phyloP scores from a whole-genome alignment of 495 filamentous ascomycete genomes.

The Daldinia caldariorum region DNA sequence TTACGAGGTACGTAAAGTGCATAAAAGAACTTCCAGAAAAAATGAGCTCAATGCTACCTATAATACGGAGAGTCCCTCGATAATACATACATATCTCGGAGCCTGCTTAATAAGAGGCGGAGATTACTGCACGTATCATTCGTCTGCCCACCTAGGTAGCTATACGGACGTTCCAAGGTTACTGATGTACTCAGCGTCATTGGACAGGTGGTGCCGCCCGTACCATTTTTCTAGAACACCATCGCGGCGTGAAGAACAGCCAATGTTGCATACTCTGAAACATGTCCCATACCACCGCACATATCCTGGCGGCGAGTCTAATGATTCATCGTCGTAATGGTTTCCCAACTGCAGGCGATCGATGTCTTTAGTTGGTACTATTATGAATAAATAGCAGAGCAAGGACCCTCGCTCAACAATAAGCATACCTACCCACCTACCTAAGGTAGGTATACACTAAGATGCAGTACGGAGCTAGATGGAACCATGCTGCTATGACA shows the following conservation, averaged over 20 bases:
- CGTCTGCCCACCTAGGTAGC: background rate
- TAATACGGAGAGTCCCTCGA: conserved; percentile 13
- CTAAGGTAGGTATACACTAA: background rate
- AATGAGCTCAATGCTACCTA: conserved; percentile 26
- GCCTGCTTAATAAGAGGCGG: conserved; percentile 19
- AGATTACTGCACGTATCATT: conserved; percentile 12
- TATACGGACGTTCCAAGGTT: too few relatives aligned
- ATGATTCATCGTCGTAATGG: conserved; percentile 12
- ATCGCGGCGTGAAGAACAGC: conserved; percentile 29
- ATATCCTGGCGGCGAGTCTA: conserved; percentile 12
- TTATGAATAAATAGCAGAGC: background rate
- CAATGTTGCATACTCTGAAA: conserved; percentile 42
- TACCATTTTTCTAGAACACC: conserved; percentile 40
- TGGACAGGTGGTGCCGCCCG: background rate
- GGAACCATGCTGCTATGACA: conserved; percentile 2
- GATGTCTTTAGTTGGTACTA: conserved; percentile 5
- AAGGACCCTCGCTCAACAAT: conserved; percentile 4
- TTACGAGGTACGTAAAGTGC: conserved; percentile 20
- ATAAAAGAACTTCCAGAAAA: background rate
- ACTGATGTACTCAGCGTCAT: background rate
- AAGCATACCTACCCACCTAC: background rate
- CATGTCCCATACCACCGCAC: conserved; percentile 24
- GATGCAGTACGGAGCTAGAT: conserved; percentile 7
- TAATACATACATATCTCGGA: conserved; percentile 21
- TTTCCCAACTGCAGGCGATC: conserved; percentile 6